Evolutionary conservation across 164 flowering plant genomes (phyloP), one percentile per base, ranked within the genome.

Genomic region (Vitis labrusca): DNA sequence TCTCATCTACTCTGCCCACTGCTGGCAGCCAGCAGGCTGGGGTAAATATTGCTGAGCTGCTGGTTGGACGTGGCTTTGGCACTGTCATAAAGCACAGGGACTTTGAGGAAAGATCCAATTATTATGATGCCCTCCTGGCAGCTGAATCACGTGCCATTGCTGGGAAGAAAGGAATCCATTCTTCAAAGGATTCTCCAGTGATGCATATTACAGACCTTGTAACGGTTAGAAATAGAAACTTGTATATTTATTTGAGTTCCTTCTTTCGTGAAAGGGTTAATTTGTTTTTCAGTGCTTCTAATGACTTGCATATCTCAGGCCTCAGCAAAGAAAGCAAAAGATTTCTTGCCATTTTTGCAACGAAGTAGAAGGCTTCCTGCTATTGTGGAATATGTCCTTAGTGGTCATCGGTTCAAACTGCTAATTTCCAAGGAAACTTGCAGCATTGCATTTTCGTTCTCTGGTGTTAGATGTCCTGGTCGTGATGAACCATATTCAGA

Each of bases 401-500:
- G 99, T 74, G 99, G 99, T 59, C 99, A 96, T 79, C 89, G 99
- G 19, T 96, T 87, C 75, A 96, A 96, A 78, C 74, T 96, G 72
- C 78, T 85, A 64, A 86, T 93, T 80, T 97, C 98, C 17, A 91
- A 89, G 84, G 97, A 90, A 79, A 92, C 99, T 47, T 96, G 99
- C 88, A 93, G 86, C 80, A 89, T 93, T 79, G 99, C 98, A 3
- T 86, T 96, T 74, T 81, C 99, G 9, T 80, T 96, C 64, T 96
- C 99, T 65, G 99, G 99, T 37, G 99, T 93, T 27, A 84, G 99
- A 64, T 96, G 99, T 67, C 99, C 97, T 66, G 98, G 94, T 62
- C 97, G 97, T 53, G 90, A 72, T 65, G 97, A 96, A 77, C 93
- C 92, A 44, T 96, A 78, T 73, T 91, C 98, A 49, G 91, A 93